Evolutionary conservation across 768 basidiomycete species (phyloP).

Genomic region (Sistotremastrum suecicum): DNA sequence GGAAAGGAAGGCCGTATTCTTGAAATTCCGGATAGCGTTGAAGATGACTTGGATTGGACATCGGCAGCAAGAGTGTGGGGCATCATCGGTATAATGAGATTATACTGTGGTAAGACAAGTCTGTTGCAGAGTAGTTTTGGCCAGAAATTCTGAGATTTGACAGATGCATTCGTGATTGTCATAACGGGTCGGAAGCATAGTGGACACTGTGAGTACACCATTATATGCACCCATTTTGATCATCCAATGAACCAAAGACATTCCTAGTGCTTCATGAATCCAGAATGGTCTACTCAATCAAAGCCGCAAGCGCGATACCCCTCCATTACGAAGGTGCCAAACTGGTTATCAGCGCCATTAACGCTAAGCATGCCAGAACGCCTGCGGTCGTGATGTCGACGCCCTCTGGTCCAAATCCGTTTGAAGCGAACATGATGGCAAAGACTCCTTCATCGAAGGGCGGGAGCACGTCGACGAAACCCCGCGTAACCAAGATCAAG

Average conservation of each 20-base stretch:
- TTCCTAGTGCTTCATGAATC: conserved; percentile 46
- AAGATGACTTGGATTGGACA: conserved; percentile 34
- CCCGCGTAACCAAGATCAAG: too few species aligned
- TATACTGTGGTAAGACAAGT: conserved; percentile 48
- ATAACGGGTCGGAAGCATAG: conserved; percentile 48
- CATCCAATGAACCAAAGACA: not conserved
- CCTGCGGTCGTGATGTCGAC: not conserved
- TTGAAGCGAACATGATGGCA: not conserved
- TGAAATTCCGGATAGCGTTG: conserved; percentile 26
- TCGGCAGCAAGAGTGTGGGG: conserved; percentile 53
- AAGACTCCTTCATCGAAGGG: not conserved
- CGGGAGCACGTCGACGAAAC: too few species aligned
- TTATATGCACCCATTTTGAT: not conserved
- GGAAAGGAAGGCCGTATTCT: conserved; percentile 40
- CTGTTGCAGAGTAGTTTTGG: conserved; percentile 5
- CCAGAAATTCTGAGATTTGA: conserved; percentile 1
- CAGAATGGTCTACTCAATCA: conserved; percentile 52
- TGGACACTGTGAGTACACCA: conserved; percentile 42
- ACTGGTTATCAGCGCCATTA: conserved; percentile 33
- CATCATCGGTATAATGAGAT: conserved; percentile 56
- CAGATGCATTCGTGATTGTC: conserved; percentile 67
- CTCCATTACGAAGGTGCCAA: conserved; percentile 51
- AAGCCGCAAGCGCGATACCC: conserved; percentile 58
- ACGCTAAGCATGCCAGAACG: not conserved
- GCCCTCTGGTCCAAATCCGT: not conserved